A percentile compares a stretch with the other conserved stretches of the same genome.
phyloP scores from a whole-genome alignment of 2,329 filamentous ascomycete species.

The Monascus ruber region DNA sequence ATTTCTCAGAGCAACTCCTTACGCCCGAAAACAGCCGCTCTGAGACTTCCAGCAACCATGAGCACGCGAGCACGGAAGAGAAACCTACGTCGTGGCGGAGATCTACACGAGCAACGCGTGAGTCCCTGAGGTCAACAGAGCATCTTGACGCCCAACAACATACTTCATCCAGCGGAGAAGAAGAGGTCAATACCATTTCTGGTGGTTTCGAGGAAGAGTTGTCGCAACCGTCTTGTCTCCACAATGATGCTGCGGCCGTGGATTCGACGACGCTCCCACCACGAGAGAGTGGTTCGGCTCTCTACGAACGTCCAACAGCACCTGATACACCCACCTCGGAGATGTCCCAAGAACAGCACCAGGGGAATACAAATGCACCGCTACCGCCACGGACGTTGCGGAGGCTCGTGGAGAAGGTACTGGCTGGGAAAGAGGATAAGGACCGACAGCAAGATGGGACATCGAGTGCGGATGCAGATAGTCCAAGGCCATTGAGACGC shows the following conservation, averaged over 20 bases:
- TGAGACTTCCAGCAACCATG: slow-evolving; percentile 32
- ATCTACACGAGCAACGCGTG: slow-evolving; percentile 31
- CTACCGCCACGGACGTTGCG: slow-evolving; percentile 20
- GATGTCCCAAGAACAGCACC: slow-evolving; percentile 18
- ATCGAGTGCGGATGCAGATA: slow-evolving; percentile 11
- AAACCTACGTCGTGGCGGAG: slow-evolving; percentile 18
- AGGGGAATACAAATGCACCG: slow-evolving; percentile 13
- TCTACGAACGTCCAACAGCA: slow-evolving; percentile 15
- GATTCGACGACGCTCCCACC: slow-evolving; percentile 20
- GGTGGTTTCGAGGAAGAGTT: slow-evolving; percentile 12
- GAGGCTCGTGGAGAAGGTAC: slow-evolving; percentile 19
- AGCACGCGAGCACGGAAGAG: slow-evolving; percentile 24
- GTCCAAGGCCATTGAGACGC: slow-evolving; percentile 20
- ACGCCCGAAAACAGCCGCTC: slow-evolving; percentile 34
- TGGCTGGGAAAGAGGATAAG: slow-evolving; percentile 15
- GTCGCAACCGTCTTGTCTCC: slow-evolving; percentile 19
- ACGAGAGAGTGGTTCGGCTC: slow-evolving; percentile 7
- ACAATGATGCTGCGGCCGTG: slow-evolving; percentile 25
- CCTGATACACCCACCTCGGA: slow-evolving; percentile 26
- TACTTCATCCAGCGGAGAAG: slow-evolving; percentile 8
- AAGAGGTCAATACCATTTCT: slow-evolving; percentile 9
- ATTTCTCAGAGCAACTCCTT: slow-evolving; percentile 29
- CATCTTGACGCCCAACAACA: slow-evolving; percentile 14
- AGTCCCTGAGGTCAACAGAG: slow-evolving; percentile 22
- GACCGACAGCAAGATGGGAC: slow-evolving; percentile 11